Base-by-base conservation (phyloP, 768 basidiomycete species). In the Russula vinacea region DNA sequence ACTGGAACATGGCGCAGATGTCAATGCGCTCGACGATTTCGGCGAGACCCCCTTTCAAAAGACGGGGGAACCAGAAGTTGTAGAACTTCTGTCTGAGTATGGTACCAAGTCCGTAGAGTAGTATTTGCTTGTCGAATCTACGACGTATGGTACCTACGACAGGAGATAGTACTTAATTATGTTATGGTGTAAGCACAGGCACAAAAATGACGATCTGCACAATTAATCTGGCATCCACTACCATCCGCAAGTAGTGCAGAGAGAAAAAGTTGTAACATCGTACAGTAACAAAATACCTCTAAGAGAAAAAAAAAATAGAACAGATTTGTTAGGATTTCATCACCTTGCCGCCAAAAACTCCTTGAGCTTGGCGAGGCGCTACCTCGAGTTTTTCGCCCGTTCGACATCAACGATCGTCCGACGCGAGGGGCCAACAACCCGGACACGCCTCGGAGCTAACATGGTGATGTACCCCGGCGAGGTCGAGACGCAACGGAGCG, bases 401-500 rank as follows among this genome's bases (percentile, higher is more conserved):
- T 64, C 66, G 33, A 63, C 66, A 37, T 70, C 69, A 26, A 59
- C 55, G n/a, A 69, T 66, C 17, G 64, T 61, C 33, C 69, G 54
- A 9, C 2, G 54, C 58, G 10, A 50, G 39, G 24, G n/a, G n/a
- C n/a, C n/a, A n/a, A n/a, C n/a, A n/a, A n/a, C n/a, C n/a, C n/a
- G n/a, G n/a, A n/a, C n/a, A n/a, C 61, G 65, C 24, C 65, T 37
- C 22, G 57, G 29, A 9, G 66, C 66, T 13, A 56, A 65, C 7
- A 56, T 60, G 26, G 49, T 45, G 45, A 67, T 22, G 54, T n/a
- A n/a, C n/a, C n/a, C n/a, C 42, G 7, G 50, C 7, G 52, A 57
- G 51, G 26, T 75, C 71, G 51, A 78, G 71, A 26, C 77, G 79
- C 19, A 76, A 75, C 5, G 77, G 75, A 6, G 75, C 61, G 39